Conservation (phyloP, 2,329 filamentous ascomycete species). For the Pseudocercospora vitis region DNA sequence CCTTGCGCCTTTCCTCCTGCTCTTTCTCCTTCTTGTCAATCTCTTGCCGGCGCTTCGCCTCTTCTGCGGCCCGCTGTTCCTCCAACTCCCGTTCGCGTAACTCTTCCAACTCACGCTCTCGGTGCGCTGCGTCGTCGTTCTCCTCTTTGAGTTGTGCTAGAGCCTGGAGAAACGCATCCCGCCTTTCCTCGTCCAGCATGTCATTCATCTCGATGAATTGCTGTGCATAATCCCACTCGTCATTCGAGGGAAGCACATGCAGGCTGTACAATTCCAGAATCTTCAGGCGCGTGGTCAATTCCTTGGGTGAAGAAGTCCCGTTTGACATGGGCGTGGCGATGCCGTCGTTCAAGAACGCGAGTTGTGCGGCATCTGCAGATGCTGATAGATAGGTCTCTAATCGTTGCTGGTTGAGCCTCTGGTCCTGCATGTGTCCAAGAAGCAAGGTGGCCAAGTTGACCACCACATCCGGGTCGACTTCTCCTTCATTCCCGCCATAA, state of each 20-base stretch:
- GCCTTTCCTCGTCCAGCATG: conserved; percentile 85
- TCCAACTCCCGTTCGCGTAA: conserved; percentile 53
- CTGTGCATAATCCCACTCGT: conserved; percentile 92
- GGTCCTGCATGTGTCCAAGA: conserved; percentile 82
- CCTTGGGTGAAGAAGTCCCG: conserved; percentile 38
- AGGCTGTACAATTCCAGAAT: conserved; percentile 93
- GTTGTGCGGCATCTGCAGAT: conserved; percentile 52
- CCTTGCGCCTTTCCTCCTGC: conserved; percentile 38
- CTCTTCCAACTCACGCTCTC: conserved; percentile 60
- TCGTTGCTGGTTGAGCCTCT: conserved; percentile 79
- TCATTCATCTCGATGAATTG: conserved; percentile 87
- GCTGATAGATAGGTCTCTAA: conserved; percentile 87
- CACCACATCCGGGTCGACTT: conserved; percentile 92
- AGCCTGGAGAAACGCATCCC: conserved; percentile 84
- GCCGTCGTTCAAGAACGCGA: conserved; percentile 66
- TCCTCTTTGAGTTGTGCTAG: conserved; percentile 82
- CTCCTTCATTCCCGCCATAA: conserved; percentile 83
- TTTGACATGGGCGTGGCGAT: conserved; percentile 56
- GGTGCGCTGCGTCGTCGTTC: conserved; percentile 68
- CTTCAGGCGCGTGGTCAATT: conserved; percentile 68
- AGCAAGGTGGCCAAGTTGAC: conserved; percentile 88
- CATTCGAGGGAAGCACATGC: conserved; percentile 88
- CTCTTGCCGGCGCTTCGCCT: conserved; percentile 32
- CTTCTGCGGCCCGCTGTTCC: conserved; percentile 36
- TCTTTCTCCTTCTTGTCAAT: conserved; percentile 36